Evolutionary conservation across 1,284 basidiomycete genomes (phyloP).

Genomic region (Moesziomyces parantarcticus): DNA sequence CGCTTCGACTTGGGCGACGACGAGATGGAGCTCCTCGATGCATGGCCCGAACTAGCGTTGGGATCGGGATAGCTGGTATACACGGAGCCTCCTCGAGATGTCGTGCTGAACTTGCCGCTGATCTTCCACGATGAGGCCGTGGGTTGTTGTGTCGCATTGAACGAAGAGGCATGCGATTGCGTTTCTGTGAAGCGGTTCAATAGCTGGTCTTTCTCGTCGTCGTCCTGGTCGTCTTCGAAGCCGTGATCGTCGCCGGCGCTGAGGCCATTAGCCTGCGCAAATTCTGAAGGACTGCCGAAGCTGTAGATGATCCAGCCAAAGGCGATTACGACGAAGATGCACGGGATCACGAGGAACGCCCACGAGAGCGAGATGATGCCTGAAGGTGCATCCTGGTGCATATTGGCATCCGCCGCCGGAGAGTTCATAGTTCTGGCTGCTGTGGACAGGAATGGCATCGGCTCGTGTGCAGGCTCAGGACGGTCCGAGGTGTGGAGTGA

Average conservation of each 20-base stretch:
- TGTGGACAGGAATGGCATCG: slow-evolving; percentile 13
- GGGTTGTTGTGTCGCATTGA: neutral
- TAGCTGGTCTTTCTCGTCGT: slow-evolving; percentile 43
- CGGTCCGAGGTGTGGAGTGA: too few relatives aligned
- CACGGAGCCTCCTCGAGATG: slow-evolving; percentile 29
- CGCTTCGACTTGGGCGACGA: slow-evolving; percentile 24
- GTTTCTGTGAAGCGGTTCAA: slow-evolving; percentile 35
- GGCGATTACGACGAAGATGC: slow-evolving; percentile 36
- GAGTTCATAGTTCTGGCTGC: slow-evolving; percentile 9
- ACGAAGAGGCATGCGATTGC: slow-evolving; percentile 18
- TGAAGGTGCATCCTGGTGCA: slow-evolving; percentile 28
- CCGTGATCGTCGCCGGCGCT: slow-evolving; percentile 10
- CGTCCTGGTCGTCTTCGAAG: slow-evolving; percentile 4
- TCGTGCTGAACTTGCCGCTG: slow-evolving; percentile 43
- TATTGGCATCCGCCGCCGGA: slow-evolving; percentile 2
- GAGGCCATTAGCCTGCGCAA: slow-evolving; percentile 22
- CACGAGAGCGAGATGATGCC: slow-evolving; percentile 41
- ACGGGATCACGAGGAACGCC: slow-evolving; percentile 35
- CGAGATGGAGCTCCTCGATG: slow-evolving; percentile 8
- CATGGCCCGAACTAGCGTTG: slow-evolving; percentile 3
- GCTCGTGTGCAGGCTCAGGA: neutral
- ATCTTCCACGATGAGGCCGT: slow-evolving; percentile 38
- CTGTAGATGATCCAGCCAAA: slow-evolving; percentile 38
- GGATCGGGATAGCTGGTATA: slow-evolving; percentile 39
- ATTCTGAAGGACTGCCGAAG: slow-evolving; percentile 37